Evolutionary conservation across 495 filamentous ascomycete genomes (phyloP).

Genomic region (Chaetomium cochliodes): DNA sequence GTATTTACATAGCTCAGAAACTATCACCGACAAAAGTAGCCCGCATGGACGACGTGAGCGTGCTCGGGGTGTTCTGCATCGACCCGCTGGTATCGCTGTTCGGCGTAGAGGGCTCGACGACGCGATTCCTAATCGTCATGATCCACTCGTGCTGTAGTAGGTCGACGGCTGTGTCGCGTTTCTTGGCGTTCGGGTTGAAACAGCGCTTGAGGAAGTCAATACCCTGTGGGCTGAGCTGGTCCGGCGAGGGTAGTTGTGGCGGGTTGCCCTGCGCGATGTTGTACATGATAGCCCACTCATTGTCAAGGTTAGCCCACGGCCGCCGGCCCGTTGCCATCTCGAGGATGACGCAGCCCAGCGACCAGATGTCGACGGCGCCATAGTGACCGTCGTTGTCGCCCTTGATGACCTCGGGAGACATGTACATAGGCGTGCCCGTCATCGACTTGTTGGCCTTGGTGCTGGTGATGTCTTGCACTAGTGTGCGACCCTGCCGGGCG

Average conservation of each 20-base stretch:
- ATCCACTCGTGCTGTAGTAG: conserved; percentile 97
- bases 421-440: conserved; percentile 99
- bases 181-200: conserved; percentile 81
- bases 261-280: conserved; percentile 97
- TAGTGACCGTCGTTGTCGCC: conserved; percentile 70
- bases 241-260: conserved; percentile 73
- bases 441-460: conserved; percentile 82
- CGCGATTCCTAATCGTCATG: conserved; percentile 56
- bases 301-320: conserved; percentile 96
- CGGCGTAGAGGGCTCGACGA: conserved; percentile 55
- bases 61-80: conserved; percentile 39
- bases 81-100: conserved; percentile 49
- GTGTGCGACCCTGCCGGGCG: conserved; percentile 86
- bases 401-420: conserved; percentile 98
- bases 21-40: conserved; percentile 18
- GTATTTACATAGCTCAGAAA: conserved; percentile 7
- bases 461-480: conserved; percentile 59
- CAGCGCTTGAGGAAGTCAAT: conserved; percentile 86
- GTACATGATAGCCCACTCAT: conserved; percentile 99
- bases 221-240: conserved; percentile 80
- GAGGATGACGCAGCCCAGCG: conserved; percentile 90
- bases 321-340: conserved; percentile 96
- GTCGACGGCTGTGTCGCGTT: conserved; percentile 79
- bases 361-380: conserved; percentile 96
- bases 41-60: conserved; percentile 18